Conservation (phyloP, 352 stramenopile species). For the Phytophthora ohioensis region DNA sequence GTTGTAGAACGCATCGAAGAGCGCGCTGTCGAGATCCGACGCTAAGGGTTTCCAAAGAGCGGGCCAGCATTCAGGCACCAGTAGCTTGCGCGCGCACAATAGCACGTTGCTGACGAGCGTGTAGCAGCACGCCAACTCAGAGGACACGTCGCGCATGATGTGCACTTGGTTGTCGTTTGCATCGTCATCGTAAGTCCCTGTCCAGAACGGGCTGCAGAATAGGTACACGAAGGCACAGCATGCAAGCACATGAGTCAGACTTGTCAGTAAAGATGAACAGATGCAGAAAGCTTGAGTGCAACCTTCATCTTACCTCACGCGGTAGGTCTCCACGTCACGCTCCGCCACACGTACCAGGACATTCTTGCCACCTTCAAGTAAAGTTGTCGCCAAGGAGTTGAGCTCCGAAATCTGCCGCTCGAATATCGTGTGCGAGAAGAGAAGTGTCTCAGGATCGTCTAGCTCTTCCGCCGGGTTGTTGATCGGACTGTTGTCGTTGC, state of each 20-base stretch:
- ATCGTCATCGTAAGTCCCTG: slow-evolving; percentile 19
- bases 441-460: slow-evolving; percentile 58
- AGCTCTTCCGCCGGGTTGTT: slow-evolving; percentile 26
- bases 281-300: neutral
- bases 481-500: slow-evolving; percentile 17
- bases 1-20: slow-evolving; percentile 47
- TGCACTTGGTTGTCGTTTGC: slow-evolving; percentile 21
- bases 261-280: slow-evolving; percentile 7
- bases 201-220: slow-evolving; percentile 41
- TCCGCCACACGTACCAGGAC: slow-evolving; percentile 34
- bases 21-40: slow-evolving; percentile 43
- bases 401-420: slow-evolving; percentile 66
- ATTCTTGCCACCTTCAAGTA: slow-evolving; percentile 44
- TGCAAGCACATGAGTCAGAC: slow-evolving; percentile 17
- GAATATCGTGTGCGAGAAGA: slow-evolving; percentile 83
- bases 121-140: slow-evolving; percentile 47
- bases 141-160: slow-evolving; percentile 37
- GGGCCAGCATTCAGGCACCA: slow-evolving; percentile 40
- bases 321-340: slow-evolving; percentile 50
- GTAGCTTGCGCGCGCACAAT: slow-evolving; percentile 24
- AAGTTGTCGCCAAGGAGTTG: slow-evolving; percentile 38
- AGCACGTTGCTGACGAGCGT: slow-evolving; percentile 42
- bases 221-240: slow-evolving; percentile 10
- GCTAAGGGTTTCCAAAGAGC: slow-evolving; percentile 49
- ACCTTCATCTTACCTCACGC: slow-evolving; percentile 29